A percentile compares a stretch with the other conserved stretches of the same genome.
Conservation (phyloP, 202 grass and related monocot species). For the Eragrostis tef region DNA sequence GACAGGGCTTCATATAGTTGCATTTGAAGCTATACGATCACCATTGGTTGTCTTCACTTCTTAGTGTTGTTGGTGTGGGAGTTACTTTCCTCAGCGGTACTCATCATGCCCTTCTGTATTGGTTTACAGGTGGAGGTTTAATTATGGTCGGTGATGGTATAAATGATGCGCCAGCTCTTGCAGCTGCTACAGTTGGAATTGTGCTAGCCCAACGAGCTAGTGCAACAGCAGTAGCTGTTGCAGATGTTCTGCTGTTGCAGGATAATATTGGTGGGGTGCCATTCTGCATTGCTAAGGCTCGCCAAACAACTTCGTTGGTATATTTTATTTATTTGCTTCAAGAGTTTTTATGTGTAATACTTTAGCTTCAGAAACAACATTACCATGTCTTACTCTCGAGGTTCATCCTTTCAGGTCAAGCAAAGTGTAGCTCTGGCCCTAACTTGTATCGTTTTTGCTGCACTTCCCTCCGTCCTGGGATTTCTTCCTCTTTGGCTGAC, state of each 20-base stretch:
- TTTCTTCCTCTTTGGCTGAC: slow-evolving; percentile 99
- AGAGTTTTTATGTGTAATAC: background rate
- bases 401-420: slow-evolving; percentile 79
- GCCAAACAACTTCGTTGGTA: slow-evolving; percentile 93
- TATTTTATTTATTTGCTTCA: slow-evolving; percentile 6
- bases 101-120: slow-evolving; percentile 28
- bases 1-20: slow-evolving; percentile 12
- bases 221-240: slow-evolving; percentile 89
- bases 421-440: slow-evolving; percentile 98
- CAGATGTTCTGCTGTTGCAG: slow-evolving; percentile 84
- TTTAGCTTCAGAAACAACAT: slow-evolving; percentile 38
- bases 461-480: slow-evolving; percentile 92
- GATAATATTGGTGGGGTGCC: slow-evolving; percentile 88
- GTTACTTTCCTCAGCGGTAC: background rate
- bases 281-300: slow-evolving; percentile 94
- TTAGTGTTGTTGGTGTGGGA: background rate
- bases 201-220: slow-evolving; percentile 92
- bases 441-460: slow-evolving; percentile 84
- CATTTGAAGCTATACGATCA: slow-evolving; percentile 20
- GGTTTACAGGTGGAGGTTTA: slow-evolving; percentile 74
- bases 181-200: slow-evolving; percentile 89
- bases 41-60: background rate
- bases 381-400: slow-evolving; percentile 34
- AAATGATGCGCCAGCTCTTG: slow-evolving; percentile 96
- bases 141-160: slow-evolving; percentile 99